These are phyloP conservation scores for Sarocladiaceae sp. DNA, from an alignment of 2,329 filamentous ascomycete species.

Conservation along the genomic window DNA sequence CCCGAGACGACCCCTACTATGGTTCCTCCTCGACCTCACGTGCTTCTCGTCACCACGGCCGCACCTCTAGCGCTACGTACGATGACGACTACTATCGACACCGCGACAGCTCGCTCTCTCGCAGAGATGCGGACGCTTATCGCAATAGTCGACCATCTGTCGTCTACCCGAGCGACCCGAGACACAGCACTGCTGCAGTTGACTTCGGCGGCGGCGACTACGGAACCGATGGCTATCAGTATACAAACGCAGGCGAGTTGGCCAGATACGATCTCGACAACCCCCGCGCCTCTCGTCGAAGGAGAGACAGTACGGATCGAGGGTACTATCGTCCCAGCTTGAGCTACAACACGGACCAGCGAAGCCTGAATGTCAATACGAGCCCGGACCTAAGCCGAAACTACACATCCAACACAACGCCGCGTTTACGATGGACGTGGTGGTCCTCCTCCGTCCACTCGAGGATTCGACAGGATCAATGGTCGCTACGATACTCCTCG, in stretches of 20 bases:
- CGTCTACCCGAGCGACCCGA: conserved; percentile 39
- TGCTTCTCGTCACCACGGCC: conserved; percentile 25
- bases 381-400: conserved; percentile 37
- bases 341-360: conserved; percentile 43
- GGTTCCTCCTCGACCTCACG: conserved; percentile 53
- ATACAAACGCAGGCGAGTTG: conserved; percentile 59
- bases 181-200: conserved; percentile 38
- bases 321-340: conserved; percentile 53
- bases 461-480: conserved; percentile 67
- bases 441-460: conserved; percentile 63
- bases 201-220: conserved; percentile 33
- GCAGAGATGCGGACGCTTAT: conserved; percentile 39
- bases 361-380: conserved; percentile 43
- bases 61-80: conserved; percentile 43
- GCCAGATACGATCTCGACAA: conserved; percentile 59
- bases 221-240: conserved; percentile 57
- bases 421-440: conserved; percentile 36
- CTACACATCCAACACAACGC: conserved; percentile 31
- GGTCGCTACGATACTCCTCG: conserved; percentile 43
- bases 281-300: conserved; percentile 36
- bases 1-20: conserved; percentile 27
- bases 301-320: conserved; percentile 49
- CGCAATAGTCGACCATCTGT: conserved; percentile 42
- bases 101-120: conserved; percentile 41
- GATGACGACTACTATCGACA: conserved; percentile 28